These are phyloP conservation scores for Erythrophleum fordii DNA, from an alignment of 306 rosid species.

Conservation along the genomic window DNA sequence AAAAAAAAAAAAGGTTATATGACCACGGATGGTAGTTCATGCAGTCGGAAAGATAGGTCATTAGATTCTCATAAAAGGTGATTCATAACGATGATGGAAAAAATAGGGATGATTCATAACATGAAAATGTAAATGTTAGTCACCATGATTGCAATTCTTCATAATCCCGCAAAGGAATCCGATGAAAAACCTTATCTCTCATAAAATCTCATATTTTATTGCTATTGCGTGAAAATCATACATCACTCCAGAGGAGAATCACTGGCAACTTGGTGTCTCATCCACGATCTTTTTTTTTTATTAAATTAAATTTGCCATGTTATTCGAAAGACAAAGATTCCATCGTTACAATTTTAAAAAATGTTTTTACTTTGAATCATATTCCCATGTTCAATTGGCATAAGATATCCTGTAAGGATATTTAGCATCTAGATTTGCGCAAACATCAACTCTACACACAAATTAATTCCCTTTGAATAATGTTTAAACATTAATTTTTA, in stretches of 20 bases:
- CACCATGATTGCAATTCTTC: constrained; percentile 16
- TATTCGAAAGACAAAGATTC: constrained; percentile 71
- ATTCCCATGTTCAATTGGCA: constrained; percentile 30
- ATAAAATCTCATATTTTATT: background rate
- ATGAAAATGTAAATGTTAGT: background rate
- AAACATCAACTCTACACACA: background rate
- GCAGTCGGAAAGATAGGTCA: background rate
- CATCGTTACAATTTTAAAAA: constrained; percentile 37
- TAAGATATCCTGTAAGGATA: background rate
- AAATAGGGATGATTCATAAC: background rate
- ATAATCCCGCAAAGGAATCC: constrained; percentile 54
- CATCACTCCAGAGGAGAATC: constrained; percentile 41
- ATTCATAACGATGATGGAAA: background rate
- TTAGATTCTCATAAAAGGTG: background rate
- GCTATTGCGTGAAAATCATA: constrained; percentile 12
- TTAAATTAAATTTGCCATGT: constrained; percentile 20
- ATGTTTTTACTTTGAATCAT: constrained; percentile 36
- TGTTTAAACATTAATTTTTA: background rate
- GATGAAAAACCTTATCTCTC: constrained; percentile 12
- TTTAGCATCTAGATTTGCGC: background rate
- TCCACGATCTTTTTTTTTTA: constrained; percentile 49
- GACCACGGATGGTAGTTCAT: background rate
- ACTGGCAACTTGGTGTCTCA: constrained; percentile 63
- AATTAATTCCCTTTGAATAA: background rate
- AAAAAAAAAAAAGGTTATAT: background rate